These are phyloP conservation scores for Candida germanica DNA, from an alignment of 805 yeast species.

Conservation along the genomic window DNA sequence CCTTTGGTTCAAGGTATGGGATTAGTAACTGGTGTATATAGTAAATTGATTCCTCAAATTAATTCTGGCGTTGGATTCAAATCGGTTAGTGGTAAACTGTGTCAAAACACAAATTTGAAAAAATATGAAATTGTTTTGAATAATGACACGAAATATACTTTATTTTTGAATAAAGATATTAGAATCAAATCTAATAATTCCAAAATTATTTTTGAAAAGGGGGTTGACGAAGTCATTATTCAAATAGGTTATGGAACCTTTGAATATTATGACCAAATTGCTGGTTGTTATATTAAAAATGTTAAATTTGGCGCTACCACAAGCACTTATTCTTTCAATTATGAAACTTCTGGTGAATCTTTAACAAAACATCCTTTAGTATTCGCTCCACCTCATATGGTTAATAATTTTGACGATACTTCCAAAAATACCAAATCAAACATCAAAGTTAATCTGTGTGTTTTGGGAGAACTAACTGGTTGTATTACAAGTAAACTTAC, in stretches of 20 bases:
- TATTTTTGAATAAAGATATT: slow-evolving; percentile 23
- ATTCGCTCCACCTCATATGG: slow-evolving; percentile 71
- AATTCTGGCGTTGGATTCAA: slow-evolving; percentile 47
- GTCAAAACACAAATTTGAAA: slow-evolving; percentile 14
- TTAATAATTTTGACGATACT: slow-evolving; percentile 36
- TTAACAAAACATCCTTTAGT: slow-evolving; percentile 44
- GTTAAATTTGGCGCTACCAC: slow-evolving; percentile 39
- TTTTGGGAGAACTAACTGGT: slow-evolving; percentile 46
- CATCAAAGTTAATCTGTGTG: slow-evolving; percentile 46
- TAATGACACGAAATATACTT: slow-evolving; percentile 15
- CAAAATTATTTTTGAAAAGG: slow-evolving; percentile 17
- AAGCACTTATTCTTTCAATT: slow-evolving; percentile 39
- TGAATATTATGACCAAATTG: slow-evolving; percentile 51
- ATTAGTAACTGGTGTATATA: slow-evolving; percentile 62
- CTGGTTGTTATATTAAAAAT: slow-evolving; percentile 57
- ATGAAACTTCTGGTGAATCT: slow-evolving; percentile 43
- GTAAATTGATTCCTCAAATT: slow-evolving; percentile 49
- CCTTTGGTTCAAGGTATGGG: slow-evolving; percentile 83
- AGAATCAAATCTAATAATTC: slow-evolving; percentile 13
- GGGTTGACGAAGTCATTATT: slow-evolving; percentile 16
- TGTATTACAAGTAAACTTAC: slow-evolving; percentile 39
- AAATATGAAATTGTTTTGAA: slow-evolving; percentile 15
- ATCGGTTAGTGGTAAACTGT: slow-evolving; percentile 9
- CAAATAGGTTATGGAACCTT: slow-evolving; percentile 28
- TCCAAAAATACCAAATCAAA: slow-evolving; percentile 27